phyloP scores from a whole-genome alignment of 257 asterid species.

The Capsicum baccatum region DNA sequence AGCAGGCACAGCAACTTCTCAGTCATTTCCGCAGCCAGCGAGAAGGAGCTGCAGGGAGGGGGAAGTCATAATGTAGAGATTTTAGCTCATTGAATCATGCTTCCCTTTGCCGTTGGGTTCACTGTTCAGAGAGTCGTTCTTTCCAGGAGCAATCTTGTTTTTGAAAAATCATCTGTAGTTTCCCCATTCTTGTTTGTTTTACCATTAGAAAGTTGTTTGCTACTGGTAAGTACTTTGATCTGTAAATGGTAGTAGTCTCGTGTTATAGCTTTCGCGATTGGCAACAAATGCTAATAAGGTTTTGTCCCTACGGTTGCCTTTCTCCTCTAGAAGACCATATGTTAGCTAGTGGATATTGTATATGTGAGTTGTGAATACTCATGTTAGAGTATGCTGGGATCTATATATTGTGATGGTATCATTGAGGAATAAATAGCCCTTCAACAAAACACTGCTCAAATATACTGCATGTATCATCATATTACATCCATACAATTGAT shows the following conservation, averaged over 20 bases:
- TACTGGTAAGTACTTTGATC: slow-evolving; percentile 25
- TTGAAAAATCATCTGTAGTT: background rate
- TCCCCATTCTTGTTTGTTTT: slow-evolving; percentile 25
- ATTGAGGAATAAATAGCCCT: too few relatives aligned
- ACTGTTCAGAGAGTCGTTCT: slow-evolving; percentile 13
- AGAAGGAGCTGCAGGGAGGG: slow-evolving; percentile 59
- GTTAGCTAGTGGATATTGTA: slow-evolving; percentile 24
- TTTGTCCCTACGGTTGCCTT: slow-evolving; percentile 21
- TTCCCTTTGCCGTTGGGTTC: slow-evolving; percentile 30
- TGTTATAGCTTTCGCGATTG: slow-evolving; percentile 23
- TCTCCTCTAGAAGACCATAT: background rate
- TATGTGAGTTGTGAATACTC: slow-evolving; percentile 18
- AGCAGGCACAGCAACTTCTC: slow-evolving; percentile 95
- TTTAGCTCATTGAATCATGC: background rate
- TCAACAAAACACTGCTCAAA: too few relatives aligned
- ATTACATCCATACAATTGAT: too few relatives aligned
- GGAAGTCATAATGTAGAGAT: slow-evolving; percentile 54
- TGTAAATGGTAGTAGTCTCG: slow-evolving; percentile 27
- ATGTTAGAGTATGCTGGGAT: background rate
- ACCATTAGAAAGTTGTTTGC: slow-evolving; percentile 17
- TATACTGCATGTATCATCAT: too few relatives aligned
- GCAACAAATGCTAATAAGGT: slow-evolving; percentile 27
- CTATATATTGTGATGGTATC: background rate
- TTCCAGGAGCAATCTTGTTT: background rate
- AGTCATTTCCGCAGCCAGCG: slow-evolving; percentile 95